Conservation (phyloP, 345 rosid species). For the Cochlearia excelsa region DNA sequence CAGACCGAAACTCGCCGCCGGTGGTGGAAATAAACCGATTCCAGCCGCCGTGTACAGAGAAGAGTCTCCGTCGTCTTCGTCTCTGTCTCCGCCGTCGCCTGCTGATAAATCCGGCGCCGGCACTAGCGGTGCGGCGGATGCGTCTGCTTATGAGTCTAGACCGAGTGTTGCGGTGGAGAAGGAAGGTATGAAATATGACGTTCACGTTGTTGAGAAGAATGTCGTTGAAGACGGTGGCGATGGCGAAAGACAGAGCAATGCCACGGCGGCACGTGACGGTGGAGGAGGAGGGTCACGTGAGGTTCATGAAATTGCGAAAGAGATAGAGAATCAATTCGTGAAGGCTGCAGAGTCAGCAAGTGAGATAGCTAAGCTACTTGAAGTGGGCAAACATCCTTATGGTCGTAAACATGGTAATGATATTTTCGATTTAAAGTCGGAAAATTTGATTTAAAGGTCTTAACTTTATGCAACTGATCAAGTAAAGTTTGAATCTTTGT, state of each 20-base stretch:
- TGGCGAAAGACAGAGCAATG: slow-evolving; percentile 35
- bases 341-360: slow-evolving; percentile 78
- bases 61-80: slow-evolving; percentile 3
- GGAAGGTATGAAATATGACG: slow-evolving; percentile 58
- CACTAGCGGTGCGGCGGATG: slow-evolving; percentile 30
- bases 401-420: slow-evolving; percentile 70
- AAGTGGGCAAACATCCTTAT: slow-evolving; percentile 76
- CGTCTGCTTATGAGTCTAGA: slow-evolving; percentile 32
- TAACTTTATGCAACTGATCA: slow-evolving; percentile 11
- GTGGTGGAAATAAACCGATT: slow-evolving; percentile 32
- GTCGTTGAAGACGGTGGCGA: slow-evolving; percentile 53
- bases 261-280: slow-evolving; percentile 24
- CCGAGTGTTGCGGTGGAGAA: slow-evolving; percentile 45
- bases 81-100: slow-evolving; percentile 9
- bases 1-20: slow-evolving; percentile 40
- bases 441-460: background rate
- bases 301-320: slow-evolving; percentile 55
- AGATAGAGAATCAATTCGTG: slow-evolving; percentile 65
- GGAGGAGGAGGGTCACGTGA: slow-evolving; percentile 45
- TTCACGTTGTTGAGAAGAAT: slow-evolving; percentile 82
- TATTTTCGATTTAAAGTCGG: background rate
- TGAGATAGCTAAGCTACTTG: slow-evolving; percentile 84
- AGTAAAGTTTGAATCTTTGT: slow-evolving; percentile 9
- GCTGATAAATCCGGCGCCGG: slow-evolving; percentile 31
- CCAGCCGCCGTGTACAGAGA: slow-evolving; percentile 35